Base-by-base conservation (phyloP, 1,139 yeast species). In the Yamadazyma dushanensis region DNA sequence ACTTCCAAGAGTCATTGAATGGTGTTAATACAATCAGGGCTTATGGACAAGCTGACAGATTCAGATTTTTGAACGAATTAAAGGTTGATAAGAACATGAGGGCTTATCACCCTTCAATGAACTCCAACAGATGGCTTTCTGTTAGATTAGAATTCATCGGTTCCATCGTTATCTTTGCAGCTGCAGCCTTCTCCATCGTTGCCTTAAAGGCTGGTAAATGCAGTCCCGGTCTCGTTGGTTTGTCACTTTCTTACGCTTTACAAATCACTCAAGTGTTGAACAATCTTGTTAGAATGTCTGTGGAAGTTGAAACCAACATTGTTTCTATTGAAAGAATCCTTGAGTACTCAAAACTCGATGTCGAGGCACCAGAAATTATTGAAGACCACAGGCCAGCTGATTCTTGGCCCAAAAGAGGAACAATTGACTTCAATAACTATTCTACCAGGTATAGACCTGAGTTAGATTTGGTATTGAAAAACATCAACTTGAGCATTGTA, bases 361-460 rank as follows among this genome's bases (percentile, higher is more conserved):
- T 61, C 0, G 70, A 65, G 43, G 70, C 66, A 8, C 35, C 35
- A 3, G 57, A 49, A 11, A 42, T 53, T 3, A 43, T 58, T 27
- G 61, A 55, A 32, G 51, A 47, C 16, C 46, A 50, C 31, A 51
- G 59, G 37, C 65, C 68, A 1, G 14, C 24, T 4, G 50, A 49
- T 3, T 26, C 26, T 3, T 32, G 36, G 36, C 36, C 36, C 5
- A 3, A n/a, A 21, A 56, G 64, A 8, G 98, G 98, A 34, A 79
- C 70, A 16, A 78, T 90, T 40, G 66, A 67, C 34, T 86, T 90
- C 56, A 70, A 77, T 23, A 61, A 86, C 49, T 90, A 86, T 59
- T 83, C 90, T 4, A 80, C 96, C 3, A 76, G 84, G 44, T 90
- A 90, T 58, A 79, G 97, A 59, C 81, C 85, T 3, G 95, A 83